Percentiles rank a stretch among this genome's conserved stretches.
Evolutionary conservation across 2,329 filamentous ascomycete species (phyloP).

Genomic region (Fusarium incarnatum): DNA sequence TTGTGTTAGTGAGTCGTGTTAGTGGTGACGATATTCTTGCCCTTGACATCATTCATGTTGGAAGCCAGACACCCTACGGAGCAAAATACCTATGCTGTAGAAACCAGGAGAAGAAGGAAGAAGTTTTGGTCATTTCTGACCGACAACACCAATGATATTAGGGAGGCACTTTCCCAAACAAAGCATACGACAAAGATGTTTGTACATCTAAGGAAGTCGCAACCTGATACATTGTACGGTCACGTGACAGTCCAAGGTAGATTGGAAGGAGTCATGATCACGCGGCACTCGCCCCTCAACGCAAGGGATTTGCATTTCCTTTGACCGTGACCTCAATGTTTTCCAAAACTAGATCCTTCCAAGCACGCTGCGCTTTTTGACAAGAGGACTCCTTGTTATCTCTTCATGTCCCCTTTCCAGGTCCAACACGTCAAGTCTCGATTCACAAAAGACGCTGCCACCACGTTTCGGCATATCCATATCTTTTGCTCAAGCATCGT

Average conservation of each 20-base stretch:
- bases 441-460: background rate
- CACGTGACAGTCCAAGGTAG: constrained; percentile 14
- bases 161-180: background rate
- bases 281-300: constrained; percentile 10
- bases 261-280: constrained; percentile 14
- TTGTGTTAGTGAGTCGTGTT: background rate
- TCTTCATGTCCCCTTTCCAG: background rate
- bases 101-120: background rate
- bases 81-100: background rate
- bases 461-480: background rate
- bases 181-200: background rate
- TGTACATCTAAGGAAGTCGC: background rate
- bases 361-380: background rate
- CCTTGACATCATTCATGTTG: background rate
- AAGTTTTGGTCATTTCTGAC: background rate
- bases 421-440: background rate
- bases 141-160: too few relatives aligned
- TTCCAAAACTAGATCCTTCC: background rate
- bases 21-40: background rate
- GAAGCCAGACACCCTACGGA: background rate
- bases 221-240: background rate
- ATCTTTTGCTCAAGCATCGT: background rate
- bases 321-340: constrained; percentile 7
- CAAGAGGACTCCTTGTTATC: background rate
- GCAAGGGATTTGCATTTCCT: background rate